Evolutionary conservation across 2,329 filamentous ascomycete species (phyloP), one percentile per base, ranked within the genome.

Genomic region (Drechslerella coelobrocha): DNA sequence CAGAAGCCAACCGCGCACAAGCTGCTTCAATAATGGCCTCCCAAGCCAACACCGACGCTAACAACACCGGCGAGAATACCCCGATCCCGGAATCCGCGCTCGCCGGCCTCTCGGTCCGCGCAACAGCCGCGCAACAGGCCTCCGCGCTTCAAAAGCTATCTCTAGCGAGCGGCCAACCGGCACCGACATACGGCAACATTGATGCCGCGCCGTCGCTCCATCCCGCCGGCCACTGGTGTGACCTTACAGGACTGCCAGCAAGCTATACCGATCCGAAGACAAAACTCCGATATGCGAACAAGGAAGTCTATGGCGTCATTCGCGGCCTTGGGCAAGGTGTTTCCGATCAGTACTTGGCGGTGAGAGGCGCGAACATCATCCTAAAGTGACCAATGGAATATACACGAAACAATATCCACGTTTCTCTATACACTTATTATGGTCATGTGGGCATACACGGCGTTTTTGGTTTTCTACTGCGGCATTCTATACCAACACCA

Each of bases 181-280:
- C 80, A 0, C 81, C 82, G 5, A 97, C 94, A 0, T 99, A 97
- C 79, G 96, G 91, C 5, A 97, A 97, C 78, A 95, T 99, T 73
- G 94, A 97, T 79, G 92, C 91, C 51, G 93, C 94, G 2, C 94
- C 94, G 39, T 94, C 90, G 66, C 82, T 97, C 76, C 85, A 86
- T 76, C 84, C 86, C 5, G 89, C 89, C 77, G 92, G 88, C 79
- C 90, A 89, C 76, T 99, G 97, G 80, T 99, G 94, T 82, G 95
- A 99, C 79, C 85, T 99, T 76, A 99, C 94, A 0, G 95, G 94
- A 0, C 81, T 99, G 73, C 86, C 91, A n/a, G 91, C 92, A 27
- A 89, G 89, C 4, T 99, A 99, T 78, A 86, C 90, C 29, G 94
- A 99, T 78, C 95, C 94, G 1, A 99, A 99, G 84, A 96, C 92